Percentiles rank a stretch among this genome's conserved stretches.
phyloP scores from a whole-genome alignment of 2,329 filamentous ascomycete genomes.

The Magnaporthiopsis incrustans region DNA sequence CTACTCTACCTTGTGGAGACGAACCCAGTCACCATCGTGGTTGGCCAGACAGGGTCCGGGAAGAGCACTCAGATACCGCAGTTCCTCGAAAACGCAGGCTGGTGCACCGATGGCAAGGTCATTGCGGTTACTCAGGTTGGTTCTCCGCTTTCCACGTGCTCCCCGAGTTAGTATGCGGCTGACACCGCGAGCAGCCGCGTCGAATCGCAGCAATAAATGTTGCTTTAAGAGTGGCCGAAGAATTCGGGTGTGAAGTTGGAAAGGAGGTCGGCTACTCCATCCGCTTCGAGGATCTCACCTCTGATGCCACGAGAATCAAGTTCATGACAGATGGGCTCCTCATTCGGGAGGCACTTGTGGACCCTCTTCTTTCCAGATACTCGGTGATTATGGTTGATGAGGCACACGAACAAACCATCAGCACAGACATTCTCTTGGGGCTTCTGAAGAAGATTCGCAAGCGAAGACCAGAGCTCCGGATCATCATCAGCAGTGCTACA shows the following conservation, averaged over 20 bases:
- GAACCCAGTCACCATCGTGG: slow-evolving; percentile 74
- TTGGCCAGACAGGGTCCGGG: slow-evolving; percentile 89
- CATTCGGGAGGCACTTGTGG: slow-evolving; percentile 84
- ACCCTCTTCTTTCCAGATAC: slow-evolving; percentile 83
- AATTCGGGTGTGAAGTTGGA: slow-evolving; percentile 76
- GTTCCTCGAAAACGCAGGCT: slow-evolving; percentile 79
- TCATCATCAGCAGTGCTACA: slow-evolving; percentile 90
- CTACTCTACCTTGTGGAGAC: slow-evolving; percentile 84
- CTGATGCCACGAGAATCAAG: slow-evolving; percentile 77
- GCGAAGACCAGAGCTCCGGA: slow-evolving; percentile 70
- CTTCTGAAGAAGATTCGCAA: slow-evolving; percentile 84
- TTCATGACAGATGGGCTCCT: slow-evolving; percentile 92
- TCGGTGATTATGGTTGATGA: slow-evolving; percentile 98
- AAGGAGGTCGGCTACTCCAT: slow-evolving; percentile 93
- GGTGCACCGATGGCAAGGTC: slow-evolving; percentile 74
- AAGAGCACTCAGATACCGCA: slow-evolving; percentile 96
- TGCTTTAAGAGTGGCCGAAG: slow-evolving; percentile 80
- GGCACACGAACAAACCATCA: slow-evolving; percentile 88
- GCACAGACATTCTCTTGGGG: slow-evolving; percentile 84
- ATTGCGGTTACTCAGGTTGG: slow-evolving; percentile 85
- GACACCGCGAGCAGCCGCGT: slow-evolving; percentile 54
- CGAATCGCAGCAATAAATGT: slow-evolving; percentile 88
- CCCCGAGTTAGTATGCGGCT: slow-evolving; percentile 3
- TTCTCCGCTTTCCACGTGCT: slow-evolving; percentile 14
- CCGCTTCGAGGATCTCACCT: slow-evolving; percentile 85